Evolutionary conservation across 2,329 filamentous ascomycete species (phyloP), one percentile per base, ranked within the genome.

Genomic region (Emmonsiellopsis sp.): DNA sequence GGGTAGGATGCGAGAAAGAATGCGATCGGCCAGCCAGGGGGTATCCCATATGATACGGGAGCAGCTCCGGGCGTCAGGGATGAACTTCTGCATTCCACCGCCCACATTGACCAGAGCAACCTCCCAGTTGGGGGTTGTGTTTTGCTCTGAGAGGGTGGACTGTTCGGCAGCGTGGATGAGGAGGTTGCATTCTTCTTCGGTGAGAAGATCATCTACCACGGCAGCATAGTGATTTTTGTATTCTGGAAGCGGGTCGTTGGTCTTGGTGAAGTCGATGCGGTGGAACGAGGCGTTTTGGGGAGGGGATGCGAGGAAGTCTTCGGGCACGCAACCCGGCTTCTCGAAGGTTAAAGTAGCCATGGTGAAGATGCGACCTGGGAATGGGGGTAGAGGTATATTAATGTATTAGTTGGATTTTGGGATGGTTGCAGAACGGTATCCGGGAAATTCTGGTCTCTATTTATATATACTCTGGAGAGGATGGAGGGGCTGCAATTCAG

Each of bases 31-130:
- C 1, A 92, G 59, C 1, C 79, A 78, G 48, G 76, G 72, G 11
- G 78, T 70, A 62, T 93, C 86, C 79, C 83, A 87, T 59, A 93
- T 85, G 58, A 92, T 87, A 2, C 88, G 78, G n/a, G 85, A 85
- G 61, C 85, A 85, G 56, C 87, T 84, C 13, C 88, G 77, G 48
- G 81, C 80, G 7, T 81, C 76, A 1, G 77, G 72, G 3, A 76
- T 69, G 42, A 83, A 66, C 2, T 74, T 68, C 68, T 92, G 83
- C 53, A 65, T 71, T 2, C 86, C 85, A 4, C 67, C 67, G 5
- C 86, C 86, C 27, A 81, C 66, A 63, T 86, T 86, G 54, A 91
- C 76, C 66, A 88, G 76, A 0, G 87, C 88, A 2, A 81, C 79
- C 49, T 77, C 74, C 88, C 87, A 92, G 1, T 72, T 67, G 55